A percentile compares a stretch with the other conserved stretches of the same genome.
These are phyloP conservation scores for Fusarium sp. DNA, from an alignment of 2,329 filamentous ascomycete species.

Conservation along the genomic window DNA sequence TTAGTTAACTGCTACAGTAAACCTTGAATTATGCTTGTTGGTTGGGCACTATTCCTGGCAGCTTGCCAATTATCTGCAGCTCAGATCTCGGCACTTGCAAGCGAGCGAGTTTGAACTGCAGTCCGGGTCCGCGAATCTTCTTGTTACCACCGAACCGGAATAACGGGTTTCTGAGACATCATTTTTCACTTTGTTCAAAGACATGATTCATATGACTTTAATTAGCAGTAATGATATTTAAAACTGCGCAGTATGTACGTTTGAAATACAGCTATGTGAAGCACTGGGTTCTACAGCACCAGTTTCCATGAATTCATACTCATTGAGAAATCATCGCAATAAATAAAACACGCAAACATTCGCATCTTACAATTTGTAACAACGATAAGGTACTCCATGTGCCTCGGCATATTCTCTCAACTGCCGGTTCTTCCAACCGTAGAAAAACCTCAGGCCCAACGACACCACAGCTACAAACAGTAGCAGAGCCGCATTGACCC, in stretches of 20 bases:
- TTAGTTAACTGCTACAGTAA: slow-evolving; percentile 11
- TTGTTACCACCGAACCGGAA: neutral
- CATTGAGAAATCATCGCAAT: slow-evolving; percentile 7
- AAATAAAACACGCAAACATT: neutral
- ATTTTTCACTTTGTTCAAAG: neutral
- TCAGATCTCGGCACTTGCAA: slow-evolving; percentile 27
- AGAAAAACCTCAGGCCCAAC: slow-evolving; percentile 66
- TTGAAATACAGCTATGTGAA: neutral
- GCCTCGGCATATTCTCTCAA: slow-evolving; percentile 49
- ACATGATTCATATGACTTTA: neutral
- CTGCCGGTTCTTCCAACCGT: slow-evolving; percentile 60
- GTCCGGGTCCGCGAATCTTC: neutral
- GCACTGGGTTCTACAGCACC: neutral
- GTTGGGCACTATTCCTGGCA: slow-evolving; percentile 18
- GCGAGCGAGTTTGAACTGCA: neutral
- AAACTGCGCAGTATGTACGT: neutral
- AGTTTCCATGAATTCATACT: neutral
- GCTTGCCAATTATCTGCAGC: slow-evolving; percentile 7
- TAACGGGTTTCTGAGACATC: slow-evolving; percentile 1
- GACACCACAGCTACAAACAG: slow-evolving; percentile 69
- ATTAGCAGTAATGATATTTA: neutral
- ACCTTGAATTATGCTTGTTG: slow-evolving; percentile 16
- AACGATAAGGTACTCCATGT: slow-evolving; percentile 51
- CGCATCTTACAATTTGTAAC: slow-evolving; percentile 55
- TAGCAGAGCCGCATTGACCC: slow-evolving; percentile 71